phyloP scores from a whole-genome alignment of 164 flowering plant genomes.

The Stephania cephalantha region DNA sequence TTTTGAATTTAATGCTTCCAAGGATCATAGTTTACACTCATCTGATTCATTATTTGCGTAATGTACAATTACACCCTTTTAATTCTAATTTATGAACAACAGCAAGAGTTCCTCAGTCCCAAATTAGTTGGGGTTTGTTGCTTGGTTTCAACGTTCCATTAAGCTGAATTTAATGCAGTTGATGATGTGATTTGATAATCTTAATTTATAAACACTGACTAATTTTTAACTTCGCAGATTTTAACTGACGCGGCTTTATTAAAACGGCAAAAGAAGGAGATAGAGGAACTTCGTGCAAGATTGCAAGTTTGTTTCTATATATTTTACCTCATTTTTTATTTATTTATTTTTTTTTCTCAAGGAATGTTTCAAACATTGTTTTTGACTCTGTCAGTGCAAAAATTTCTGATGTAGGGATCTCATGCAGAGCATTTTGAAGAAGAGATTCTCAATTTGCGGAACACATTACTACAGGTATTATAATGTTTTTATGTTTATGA shows the following conservation, averaged over 20 bases:
- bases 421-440: conserved; percentile 83
- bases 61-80: too few species aligned
- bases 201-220: conserved; percentile 1
- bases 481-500: background rate
- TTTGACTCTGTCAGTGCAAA: background rate
- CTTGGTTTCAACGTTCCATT: too few species aligned
- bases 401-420: conserved; percentile 47
- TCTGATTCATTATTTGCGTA: too few species aligned
- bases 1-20: background rate
- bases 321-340: background rate
- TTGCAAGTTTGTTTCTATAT: conserved; percentile 47
- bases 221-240: conserved; percentile 39
- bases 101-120: too few species aligned
- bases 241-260: conserved; percentile 96
- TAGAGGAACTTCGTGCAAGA: conserved; percentile 89
- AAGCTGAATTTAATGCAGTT: too few species aligned
- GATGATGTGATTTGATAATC: too few species aligned
- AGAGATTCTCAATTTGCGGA: conserved; percentile 80
- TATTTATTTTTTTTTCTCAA: background rate
- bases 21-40: background rate
- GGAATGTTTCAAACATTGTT: background rate
- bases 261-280: conserved; percentile 97
- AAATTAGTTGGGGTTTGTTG: too few species aligned
- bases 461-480: conserved; percentile 75
- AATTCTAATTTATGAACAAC: too few species aligned